Evolutionary conservation across 202 grass and related monocot species (phyloP).

Genomic region (Elaeis oleifera): DNA sequence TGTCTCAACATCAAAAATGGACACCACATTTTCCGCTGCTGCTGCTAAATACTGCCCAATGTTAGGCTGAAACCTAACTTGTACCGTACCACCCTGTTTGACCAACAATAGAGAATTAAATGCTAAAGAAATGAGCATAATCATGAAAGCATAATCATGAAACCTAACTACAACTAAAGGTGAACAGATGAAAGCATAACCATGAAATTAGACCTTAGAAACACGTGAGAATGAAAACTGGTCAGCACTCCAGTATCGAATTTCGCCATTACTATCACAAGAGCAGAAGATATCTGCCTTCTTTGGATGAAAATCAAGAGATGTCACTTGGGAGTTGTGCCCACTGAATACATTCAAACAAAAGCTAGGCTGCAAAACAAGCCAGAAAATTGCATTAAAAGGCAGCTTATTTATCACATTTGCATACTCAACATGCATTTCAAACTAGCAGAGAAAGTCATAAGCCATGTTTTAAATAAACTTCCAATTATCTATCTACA

Average conservation of each 20-base stretch:
- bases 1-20: constrained; percentile 77
- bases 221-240: constrained; percentile 29
- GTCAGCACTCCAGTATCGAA: constrained; percentile 64
- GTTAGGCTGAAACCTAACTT: constrained; percentile 93
- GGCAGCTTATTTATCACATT: too few species aligned
- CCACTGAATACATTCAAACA: constrained; percentile 59
- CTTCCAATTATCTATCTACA: too few species aligned
- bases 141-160: constrained; percentile 1
- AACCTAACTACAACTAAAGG: constrained; percentile 2
- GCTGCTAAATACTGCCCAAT: constrained; percentile 72
- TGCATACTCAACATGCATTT: too few species aligned
- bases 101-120: constrained; percentile 18
- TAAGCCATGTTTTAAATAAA: too few species aligned
- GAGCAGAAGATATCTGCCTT: constrained; percentile 91
- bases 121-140: too few species aligned
- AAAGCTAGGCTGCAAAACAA: constrained; percentile 64
- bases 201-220: constrained; percentile 44
- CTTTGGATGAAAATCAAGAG: constrained; percentile 97
- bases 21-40: constrained; percentile 63
- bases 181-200: constrained; percentile 9
- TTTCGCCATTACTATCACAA: constrained; percentile 86
- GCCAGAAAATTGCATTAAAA: constrained; percentile 14
- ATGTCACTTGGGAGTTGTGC: constrained; percentile 63
- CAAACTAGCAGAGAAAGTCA: neutral
- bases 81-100: constrained; percentile 69